Evolutionary conservation across 2,329 filamentous ascomycete species (phyloP).

Genomic region (Xylariaceae sp.): DNA sequence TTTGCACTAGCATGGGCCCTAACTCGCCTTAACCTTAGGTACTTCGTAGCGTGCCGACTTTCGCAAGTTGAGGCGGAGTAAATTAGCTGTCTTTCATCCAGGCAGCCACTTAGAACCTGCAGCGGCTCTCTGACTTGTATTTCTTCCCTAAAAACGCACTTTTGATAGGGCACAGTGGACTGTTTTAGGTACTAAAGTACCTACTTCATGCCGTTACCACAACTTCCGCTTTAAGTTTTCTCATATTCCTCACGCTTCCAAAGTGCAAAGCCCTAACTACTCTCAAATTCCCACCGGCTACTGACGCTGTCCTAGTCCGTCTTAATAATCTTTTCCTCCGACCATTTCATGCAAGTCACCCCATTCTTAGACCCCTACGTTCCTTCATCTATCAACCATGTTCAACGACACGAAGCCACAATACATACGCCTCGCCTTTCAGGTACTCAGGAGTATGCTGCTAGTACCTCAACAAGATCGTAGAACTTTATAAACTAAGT

Average conservation of each 20-base stretch:
- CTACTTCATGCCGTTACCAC: conserved; percentile 15
- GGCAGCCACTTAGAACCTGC: conserved; percentile 6
- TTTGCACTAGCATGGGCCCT: conserved; percentile 4
- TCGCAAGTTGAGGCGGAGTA: conserved; percentile 30
- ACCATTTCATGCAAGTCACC: too few relatives aligned
- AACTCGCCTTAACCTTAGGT: too few relatives aligned
- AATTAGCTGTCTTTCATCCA: conserved; percentile 18
- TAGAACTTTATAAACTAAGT: too few relatives aligned
- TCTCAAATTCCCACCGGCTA: too few relatives aligned
- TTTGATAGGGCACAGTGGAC: conserved; percentile 9
- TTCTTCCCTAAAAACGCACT: background rate
- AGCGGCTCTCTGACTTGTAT: background rate
- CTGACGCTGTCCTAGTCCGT: too few relatives aligned
- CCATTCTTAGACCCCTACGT: background rate
- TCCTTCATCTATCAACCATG: too few relatives aligned
- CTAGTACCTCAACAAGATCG: too few relatives aligned
- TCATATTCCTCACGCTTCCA: too few relatives aligned
- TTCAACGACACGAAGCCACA: too few relatives aligned
- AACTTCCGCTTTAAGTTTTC: conserved; percentile 20
- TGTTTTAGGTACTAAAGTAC: conserved; percentile 10
- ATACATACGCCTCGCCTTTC: conserved; percentile 9
- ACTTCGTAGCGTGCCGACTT: conserved; percentile 17
- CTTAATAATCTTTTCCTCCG: too few relatives aligned
- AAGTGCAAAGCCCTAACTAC: too few relatives aligned
- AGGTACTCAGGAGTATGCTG: background rate